Evolutionary conservation across 805 yeast species (phyloP).

Genomic region (Lipomyces yamadae): DNA sequence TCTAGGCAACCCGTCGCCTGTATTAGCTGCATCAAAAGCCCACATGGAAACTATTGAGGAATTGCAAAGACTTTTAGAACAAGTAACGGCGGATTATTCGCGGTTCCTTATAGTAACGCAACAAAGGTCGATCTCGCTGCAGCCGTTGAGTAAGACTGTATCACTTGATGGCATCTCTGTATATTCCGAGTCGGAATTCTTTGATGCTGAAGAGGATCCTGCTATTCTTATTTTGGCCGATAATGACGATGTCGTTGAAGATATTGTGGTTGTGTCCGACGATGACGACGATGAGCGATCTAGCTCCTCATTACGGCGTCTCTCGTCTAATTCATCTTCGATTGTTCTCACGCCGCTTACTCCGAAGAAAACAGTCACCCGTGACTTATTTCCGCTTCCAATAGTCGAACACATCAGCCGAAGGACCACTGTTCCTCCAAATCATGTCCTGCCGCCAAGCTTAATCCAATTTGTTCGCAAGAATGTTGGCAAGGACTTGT

Average conservation of each 20-base stretch:
- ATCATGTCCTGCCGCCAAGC: conserved; percentile 74
- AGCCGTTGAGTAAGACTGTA: conserved; percentile 4
- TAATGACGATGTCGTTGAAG: conserved; percentile 53
- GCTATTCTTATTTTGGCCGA: conserved; percentile 31
- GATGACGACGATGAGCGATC: conserved; percentile 42
- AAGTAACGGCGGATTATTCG: conserved; percentile 17
- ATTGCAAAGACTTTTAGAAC: conserved; percentile 18
- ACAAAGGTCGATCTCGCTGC: conserved; percentile 13
- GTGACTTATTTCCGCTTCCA: conserved; percentile 34
- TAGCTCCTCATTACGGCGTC: conserved; percentile 15
- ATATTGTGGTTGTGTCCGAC: conserved; percentile 61
- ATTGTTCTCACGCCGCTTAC: conserved; percentile 12
- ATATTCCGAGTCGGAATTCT: conserved; percentile 51
- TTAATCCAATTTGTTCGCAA: conserved; percentile 78
- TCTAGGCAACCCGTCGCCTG: background rate
- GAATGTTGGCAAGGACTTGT: conserved; percentile 89
- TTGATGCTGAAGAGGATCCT: conserved; percentile 67
- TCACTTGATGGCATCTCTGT: conserved; percentile 27
- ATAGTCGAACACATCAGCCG: conserved; percentile 12
- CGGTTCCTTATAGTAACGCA: conserved; percentile 8
- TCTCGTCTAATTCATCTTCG: conserved; percentile 16
- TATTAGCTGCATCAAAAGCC: conserved; percentile 5
- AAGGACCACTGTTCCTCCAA: conserved; percentile 28
- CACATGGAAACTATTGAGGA: conserved; percentile 15
- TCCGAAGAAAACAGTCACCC: conserved; percentile 7